Evolutionary conservation across 192 early-diverging fungal genomes (phyloP).

Genomic region (Chytriomyces sp.): DNA sequence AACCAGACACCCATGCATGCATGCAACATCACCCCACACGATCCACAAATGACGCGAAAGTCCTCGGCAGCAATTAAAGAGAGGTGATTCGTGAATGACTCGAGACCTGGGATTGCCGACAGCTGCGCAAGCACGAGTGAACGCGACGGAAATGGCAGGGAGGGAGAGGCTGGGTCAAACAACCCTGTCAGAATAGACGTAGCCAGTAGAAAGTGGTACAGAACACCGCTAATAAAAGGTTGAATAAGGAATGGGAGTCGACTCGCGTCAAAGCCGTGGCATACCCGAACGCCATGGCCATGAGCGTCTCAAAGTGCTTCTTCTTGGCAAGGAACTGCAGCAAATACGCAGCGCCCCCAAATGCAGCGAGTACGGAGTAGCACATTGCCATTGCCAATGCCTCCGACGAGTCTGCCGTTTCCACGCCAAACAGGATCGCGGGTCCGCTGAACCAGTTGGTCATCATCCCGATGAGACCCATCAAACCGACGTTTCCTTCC

Average conservation of each 20-base stretch:
- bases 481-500: constrained; percentile 1
- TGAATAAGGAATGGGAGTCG: not conserved
- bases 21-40: not conserved
- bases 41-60: not conserved
- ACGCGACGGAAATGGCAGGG: not conserved
- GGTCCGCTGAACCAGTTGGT: not conserved
- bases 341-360: not conserved
- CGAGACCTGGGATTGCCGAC: not conserved
- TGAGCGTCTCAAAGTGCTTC: not conserved
- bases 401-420: not conserved
- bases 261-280: not conserved
- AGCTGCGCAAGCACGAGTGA: not conserved
- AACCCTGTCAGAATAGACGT: not conserved
- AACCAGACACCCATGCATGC: constrained; percentile 6
- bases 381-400: not conserved
- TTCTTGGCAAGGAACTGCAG: not conserved
- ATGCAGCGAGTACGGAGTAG: not conserved
- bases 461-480: constrained; percentile 1
- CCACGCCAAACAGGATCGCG: not conserved
- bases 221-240: not conserved
- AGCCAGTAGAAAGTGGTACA: constrained; percentile 9
- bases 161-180: not conserved
- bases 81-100: not conserved
- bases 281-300: constrained; percentile 4
- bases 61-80: not conserved